These are phyloP conservation scores for Ophiobolus disseminans DNA, from an alignment of 2,329 filamentous ascomycete genomes.

Conservation along the genomic window DNA sequence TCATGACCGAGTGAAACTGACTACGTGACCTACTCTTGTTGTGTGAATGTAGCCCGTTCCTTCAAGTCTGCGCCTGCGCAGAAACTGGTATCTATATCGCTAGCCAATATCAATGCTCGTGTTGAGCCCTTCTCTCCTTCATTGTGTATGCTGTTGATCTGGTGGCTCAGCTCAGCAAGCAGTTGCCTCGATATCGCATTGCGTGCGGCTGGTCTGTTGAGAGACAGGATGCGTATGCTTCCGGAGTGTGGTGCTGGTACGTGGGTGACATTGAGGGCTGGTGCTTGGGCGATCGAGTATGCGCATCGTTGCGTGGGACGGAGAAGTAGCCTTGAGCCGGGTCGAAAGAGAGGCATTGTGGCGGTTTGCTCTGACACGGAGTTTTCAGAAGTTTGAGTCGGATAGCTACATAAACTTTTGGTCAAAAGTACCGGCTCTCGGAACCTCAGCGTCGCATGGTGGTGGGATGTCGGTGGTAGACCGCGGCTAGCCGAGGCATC, in stretches of 20 bases:
- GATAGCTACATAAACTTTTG: too few relatives aligned
- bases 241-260: slow-evolving; percentile 80
- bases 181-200: slow-evolving; percentile 89
- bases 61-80: slow-evolving; percentile 96
- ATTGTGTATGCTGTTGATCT: slow-evolving; percentile 74
- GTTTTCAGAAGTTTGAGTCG: background rate
- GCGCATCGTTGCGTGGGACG: slow-evolving; percentile 37
- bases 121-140: slow-evolving; percentile 68
- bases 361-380: background rate
- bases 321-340: slow-evolving; percentile 24
- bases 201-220: slow-evolving; percentile 83
- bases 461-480: slow-evolving; percentile 5
- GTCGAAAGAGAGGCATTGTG: slow-evolving; percentile 34
- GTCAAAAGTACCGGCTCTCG: too few relatives aligned
- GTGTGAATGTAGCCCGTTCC: slow-evolving; percentile 78
- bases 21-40: slow-evolving; percentile 72
- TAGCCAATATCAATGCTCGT: slow-evolving; percentile 81
- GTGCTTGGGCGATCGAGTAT: slow-evolving; percentile 56
- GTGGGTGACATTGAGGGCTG: slow-evolving; percentile 72
- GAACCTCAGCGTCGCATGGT: background rate
- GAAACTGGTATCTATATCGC: slow-evolving; percentile 84
- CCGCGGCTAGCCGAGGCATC: slow-evolving; percentile 25
- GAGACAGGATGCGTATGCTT: slow-evolving; percentile 84
- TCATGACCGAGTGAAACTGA: background rate
- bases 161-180: slow-evolving; percentile 71